A percentile compares a stretch with the other conserved stretches of the same genome.
Evolutionary conservation across 352 stramenopile species (phyloP).

Genomic region (Plasmopara halstedii): DNA sequence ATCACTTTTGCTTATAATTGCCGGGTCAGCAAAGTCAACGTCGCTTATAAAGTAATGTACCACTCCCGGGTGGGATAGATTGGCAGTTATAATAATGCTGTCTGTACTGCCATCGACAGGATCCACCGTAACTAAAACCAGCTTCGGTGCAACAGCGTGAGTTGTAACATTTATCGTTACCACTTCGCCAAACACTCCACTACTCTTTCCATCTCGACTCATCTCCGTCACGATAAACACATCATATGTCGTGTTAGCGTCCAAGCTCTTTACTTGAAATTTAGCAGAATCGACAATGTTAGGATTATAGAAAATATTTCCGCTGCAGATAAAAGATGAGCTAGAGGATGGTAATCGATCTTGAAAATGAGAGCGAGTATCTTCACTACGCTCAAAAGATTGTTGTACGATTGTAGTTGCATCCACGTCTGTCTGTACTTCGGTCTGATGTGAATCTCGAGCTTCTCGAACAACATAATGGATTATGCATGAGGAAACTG

Average conservation of each 20-base stretch:
- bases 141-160: conserved; percentile 45
- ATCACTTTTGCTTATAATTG: conserved; percentile 27
- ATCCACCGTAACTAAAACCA: conserved; percentile 48
- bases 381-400: conserved; percentile 2
- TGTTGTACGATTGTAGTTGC: conserved; percentile 14
- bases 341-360: conserved; percentile 14
- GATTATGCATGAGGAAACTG: conserved; percentile 26
- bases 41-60: conserved; percentile 73
- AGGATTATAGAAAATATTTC: conserved; percentile 4
- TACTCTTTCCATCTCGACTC: conserved; percentile 25
- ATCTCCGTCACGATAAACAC: conserved; percentile 45
- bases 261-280: conserved; percentile 21
- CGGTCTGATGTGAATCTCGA: neutral
- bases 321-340: conserved; percentile 8
- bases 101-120: conserved; percentile 37
- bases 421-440: conserved; percentile 5
- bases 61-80: conserved; percentile 53
- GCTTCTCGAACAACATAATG: conserved; percentile 36
- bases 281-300: neutral
- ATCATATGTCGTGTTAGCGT: conserved; percentile 50
- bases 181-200: conserved; percentile 40
- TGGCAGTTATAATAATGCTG: conserved; percentile 46
- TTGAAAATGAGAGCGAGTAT: conserved; percentile 7
- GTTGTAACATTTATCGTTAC: conserved; percentile 31
- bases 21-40: conserved; percentile 67